Evolutionary conservation across 306 rosid genomes (phyloP), one percentile per base, ranked within the genome.

Genomic region (Echinosophora koreensis): DNA sequence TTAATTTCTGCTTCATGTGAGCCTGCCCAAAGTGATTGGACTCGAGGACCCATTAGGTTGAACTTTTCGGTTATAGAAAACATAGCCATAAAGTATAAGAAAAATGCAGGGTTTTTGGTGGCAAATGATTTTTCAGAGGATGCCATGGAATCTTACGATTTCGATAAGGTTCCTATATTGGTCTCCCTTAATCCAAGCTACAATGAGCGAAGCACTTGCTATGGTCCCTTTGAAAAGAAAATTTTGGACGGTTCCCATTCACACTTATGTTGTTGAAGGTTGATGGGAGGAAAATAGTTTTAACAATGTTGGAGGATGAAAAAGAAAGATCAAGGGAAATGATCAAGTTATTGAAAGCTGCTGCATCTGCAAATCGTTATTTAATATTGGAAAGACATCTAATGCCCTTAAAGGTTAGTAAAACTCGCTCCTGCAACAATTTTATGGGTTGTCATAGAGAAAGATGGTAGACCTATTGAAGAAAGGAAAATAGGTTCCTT

Each of bases 61-160:
- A 67, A 89, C 11, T 83, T 78, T 76, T 86, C 94, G 0, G 4
- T 85, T 55, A 81, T 96, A 61, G 89, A 91, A 35, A 81, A 81
- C 57, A 60, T 88, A 4, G 97, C 89, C 52, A 8, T 69, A 73
- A 89, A 89, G 79, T 92, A 90, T 76, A 92, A 89, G 93, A 92
- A 87, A 47, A 91, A 86, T 81, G 98, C 99, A 42, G 92, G 97
- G 99, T 95, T 95, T 83, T 85, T 96, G 6, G 96, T 95, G 81
- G 98, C 94, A 18, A 89, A 87, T 83, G 96, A 84, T 72, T 91
- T 95, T 81, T 90, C 99, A 0, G 99, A 92, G 87, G 96, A 96
- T 78, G 76, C 76, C 54, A 96, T 88, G 97, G 52, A 88, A 22
- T 37, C 71, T 63, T 87, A 91, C 66, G 94, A 91, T 83, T 96